Base-by-base conservation (phyloP, 2,329 filamentous ascomycete species). In the Neopestalotiopsis sp. region DNA sequence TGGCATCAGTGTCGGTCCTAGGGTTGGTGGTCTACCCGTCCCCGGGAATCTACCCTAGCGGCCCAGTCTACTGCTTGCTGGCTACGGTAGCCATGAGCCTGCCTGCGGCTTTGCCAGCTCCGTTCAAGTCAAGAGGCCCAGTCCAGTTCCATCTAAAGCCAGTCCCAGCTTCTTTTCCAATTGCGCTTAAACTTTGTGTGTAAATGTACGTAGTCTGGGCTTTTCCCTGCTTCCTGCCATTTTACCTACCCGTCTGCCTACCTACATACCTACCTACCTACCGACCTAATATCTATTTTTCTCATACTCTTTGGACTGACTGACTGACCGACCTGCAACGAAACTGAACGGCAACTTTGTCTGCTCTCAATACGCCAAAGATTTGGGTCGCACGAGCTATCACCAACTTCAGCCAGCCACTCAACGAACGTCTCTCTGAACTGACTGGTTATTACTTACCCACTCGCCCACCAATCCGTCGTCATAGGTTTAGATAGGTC, bases 341-440 rank as follows among this genome's bases (percentile, higher is more conserved):
- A 38, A 38, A 38, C 34, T 38, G 34, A 38, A 38, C 34, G 34
- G 45, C 45, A 52, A 28, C 45, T 69, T 67, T 64, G 68, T 71
- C 68, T 68, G 3, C 71, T 69, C 60, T 52, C 67, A 69, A 38
- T 40, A 71, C 71, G 67, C 70, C 70, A 49, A 63, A 66, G 62
- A 70, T 68, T 60, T 58, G 67, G 69, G 20, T 64, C 6, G 65
- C 58, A 61, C 61, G 61, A 65, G 66, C 67, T 28, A 63, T 71
- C 67, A 30, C 67, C 56, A 67, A 32, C 68, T 24, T 52, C 45
- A 52, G 17, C 45, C 34, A 38, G 10, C 34, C 34, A 6, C 34
- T 28, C 24, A 28, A 28, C 34, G 34, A 38, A 10, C 34, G 34
- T 38, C 34, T 38, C 34, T 10, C 34, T 7, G 10, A 38, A 38